Conservation (phyloP, 129 eudicot genomes). For the Centella asiatica region DNA sequence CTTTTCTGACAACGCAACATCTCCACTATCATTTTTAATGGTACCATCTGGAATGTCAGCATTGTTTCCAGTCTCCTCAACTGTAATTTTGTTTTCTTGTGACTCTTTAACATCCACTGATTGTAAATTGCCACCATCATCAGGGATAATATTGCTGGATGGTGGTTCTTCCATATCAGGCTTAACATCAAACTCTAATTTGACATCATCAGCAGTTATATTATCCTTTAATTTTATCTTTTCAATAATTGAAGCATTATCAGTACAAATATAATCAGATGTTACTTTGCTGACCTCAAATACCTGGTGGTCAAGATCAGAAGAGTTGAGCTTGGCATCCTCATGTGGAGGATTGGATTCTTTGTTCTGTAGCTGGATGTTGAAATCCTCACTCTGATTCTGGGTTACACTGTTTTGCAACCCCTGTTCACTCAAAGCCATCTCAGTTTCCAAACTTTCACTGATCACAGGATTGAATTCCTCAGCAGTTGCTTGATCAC, state of each 20-base stretch:
- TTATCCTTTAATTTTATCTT: constrained; percentile 72
- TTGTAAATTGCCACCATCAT: constrained; percentile 43
- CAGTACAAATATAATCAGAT: constrained; percentile 71
- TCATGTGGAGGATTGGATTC: constrained; percentile 29
- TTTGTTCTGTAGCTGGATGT: constrained; percentile 24
- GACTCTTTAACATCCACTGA: constrained; percentile 46
- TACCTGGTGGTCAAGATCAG: constrained; percentile 76
- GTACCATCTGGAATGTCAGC: constrained; percentile 26
- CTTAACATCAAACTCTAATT: constrained; percentile 71
- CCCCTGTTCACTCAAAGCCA: constrained; percentile 18
- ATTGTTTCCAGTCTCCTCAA: constrained; percentile 30
- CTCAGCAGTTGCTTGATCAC: constrained; percentile 8
- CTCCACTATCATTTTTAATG: constrained; percentile 48
- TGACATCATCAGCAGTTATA: constrained; percentile 76
- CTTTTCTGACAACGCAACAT: constrained; percentile 48
- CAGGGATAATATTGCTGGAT: constrained; percentile 28
- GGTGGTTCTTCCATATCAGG: constrained; percentile 54
- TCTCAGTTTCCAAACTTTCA: constrained; percentile 24
- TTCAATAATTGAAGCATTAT: constrained; percentile 61
- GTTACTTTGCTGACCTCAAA: constrained; percentile 79
- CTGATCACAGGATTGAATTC: constrained; percentile 29
- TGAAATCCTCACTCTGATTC: constrained; percentile 13
- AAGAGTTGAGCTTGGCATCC: constrained; percentile 22
- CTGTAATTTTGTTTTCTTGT: constrained; percentile 28
- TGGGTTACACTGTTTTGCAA: constrained; percentile 15